Conservation (phyloP, 2,329 filamentous ascomycete species). For the Diaporthe aspalathi region DNA sequence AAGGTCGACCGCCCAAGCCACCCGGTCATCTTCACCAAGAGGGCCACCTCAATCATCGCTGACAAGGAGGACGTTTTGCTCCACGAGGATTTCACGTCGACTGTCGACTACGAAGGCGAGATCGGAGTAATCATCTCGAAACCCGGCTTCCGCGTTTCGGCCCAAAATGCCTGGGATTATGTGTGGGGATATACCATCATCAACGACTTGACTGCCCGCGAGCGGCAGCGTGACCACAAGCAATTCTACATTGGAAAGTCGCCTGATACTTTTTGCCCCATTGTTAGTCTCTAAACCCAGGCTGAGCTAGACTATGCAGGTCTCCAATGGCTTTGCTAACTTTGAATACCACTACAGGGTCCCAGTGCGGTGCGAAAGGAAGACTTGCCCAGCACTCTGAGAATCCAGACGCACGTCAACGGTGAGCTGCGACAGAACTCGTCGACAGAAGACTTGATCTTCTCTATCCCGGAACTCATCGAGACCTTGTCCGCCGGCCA, state of each 20-base stretch:
- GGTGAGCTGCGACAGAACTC: neutral
- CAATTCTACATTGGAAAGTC: conserved; percentile 14
- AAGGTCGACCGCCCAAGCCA: conserved; percentile 2
- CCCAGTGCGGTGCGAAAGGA: conserved; percentile 4
- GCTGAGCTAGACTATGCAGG: too few species aligned
- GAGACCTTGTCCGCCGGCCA: neutral
- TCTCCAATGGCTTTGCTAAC: neutral
- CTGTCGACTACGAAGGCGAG: neutral
- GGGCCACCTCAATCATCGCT: conserved; percentile 7
- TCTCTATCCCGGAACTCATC: neutral
- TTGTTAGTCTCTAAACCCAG: neutral
- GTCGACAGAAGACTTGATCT: neutral
- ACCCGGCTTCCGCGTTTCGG: neutral
- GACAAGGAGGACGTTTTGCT: neutral
- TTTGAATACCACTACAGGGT: neutral
- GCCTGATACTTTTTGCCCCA: neutral
- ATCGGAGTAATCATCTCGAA: neutral
- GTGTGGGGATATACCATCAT: conserved; percentile 2
- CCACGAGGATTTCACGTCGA: neutral
- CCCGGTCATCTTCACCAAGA: conserved; percentile 7
- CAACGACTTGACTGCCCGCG: conserved; percentile 2
- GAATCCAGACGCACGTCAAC: neutral
- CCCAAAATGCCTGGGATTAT: neutral
- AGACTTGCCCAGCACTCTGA: neutral
- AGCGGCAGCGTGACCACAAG: conserved; percentile 8